These are phyloP conservation scores for Naegleria lovaniensis DNA, from an alignment of 208 protist genomes.

Conservation along the genomic window DNA sequence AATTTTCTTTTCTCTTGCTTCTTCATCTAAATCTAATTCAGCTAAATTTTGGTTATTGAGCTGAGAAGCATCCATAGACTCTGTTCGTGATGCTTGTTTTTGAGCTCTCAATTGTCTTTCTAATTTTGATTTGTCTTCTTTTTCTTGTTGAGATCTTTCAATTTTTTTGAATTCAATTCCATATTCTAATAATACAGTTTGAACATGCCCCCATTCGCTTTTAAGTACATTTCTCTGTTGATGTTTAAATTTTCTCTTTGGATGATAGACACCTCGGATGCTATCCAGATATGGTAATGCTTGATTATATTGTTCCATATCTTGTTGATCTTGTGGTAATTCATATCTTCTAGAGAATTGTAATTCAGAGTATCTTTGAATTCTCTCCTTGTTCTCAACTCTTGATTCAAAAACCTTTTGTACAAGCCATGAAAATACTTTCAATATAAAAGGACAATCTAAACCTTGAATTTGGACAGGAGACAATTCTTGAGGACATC, in stretches of 20 bases:
- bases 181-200: slow-evolving; percentile 53
- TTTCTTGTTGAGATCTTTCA: neutral
- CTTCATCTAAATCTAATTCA: slow-evolving; percentile 7
- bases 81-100: neutral
- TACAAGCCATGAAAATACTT: slow-evolving; percentile 67
- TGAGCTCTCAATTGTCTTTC: neutral
- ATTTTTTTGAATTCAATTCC: slow-evolving; percentile 36
- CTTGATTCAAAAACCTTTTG: slow-evolving; percentile 61
- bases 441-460: slow-evolving; percentile 58
- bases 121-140: neutral
- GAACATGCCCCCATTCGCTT: slow-evolving; percentile 32
- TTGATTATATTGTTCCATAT: neutral
- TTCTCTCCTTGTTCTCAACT: slow-evolving; percentile 53
- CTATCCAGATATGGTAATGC: neutral
- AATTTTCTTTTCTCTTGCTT: neutral
- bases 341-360: slow-evolving; percentile 52
- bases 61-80: neutral
- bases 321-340: slow-evolving; percentile 35
- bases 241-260: slow-evolving; percentile 29
- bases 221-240: neutral
- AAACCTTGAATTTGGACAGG: slow-evolving; percentile 62
- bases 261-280: neutral
- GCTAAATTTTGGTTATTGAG: neutral
- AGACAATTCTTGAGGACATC: slow-evolving; percentile 58
- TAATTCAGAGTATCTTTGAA: slow-evolving; percentile 50